Conservation (phyloP, 345 rosid species). For the Citrus glauca region DNA sequence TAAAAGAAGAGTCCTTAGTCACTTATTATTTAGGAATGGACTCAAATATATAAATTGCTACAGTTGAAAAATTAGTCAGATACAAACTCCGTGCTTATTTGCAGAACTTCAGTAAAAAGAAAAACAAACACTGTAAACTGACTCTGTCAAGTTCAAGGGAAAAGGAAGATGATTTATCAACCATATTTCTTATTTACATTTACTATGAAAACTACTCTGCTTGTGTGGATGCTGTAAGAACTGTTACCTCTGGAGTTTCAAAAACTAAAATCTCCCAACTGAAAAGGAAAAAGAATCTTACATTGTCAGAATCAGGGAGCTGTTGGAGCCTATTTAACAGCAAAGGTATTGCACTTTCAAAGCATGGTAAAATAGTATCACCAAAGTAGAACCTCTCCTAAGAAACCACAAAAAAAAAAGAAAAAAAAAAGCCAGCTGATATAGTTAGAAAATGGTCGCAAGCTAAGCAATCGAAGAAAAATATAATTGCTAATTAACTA, state of each 20-base stretch:
- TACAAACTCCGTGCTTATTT: not conserved
- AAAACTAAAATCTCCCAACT: not conserved
- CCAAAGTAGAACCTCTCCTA: constrained; percentile 98
- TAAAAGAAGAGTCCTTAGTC: not conserved
- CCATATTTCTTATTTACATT: not conserved
- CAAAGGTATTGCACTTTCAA: constrained; percentile 96
- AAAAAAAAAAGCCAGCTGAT: not conserved
- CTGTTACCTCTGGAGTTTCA: not conserved
- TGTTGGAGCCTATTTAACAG: constrained; percentile 74
- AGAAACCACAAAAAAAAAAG: constrained; percentile 7
- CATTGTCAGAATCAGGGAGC: constrained; percentile 93
- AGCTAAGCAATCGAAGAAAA: not conserved
- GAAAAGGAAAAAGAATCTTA: constrained; percentile 25
- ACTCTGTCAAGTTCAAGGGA: not conserved
- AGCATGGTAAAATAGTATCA: constrained; percentile 86
- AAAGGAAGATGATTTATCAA: not conserved
- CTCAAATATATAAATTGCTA: not conserved
- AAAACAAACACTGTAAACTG: not conserved
- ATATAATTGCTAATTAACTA: not conserved
- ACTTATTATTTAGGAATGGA: not conserved
- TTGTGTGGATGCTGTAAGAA: not conserved
- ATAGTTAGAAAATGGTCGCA: not conserved
- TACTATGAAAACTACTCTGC: not conserved
- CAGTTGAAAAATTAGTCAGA: too few relatives aligned
- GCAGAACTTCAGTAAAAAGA: not conserved